These are phyloP conservation scores for Trichoderma asperelloides DNA, from an alignment of 495 filamentous ascomycete species.

Conservation along the genomic window DNA sequence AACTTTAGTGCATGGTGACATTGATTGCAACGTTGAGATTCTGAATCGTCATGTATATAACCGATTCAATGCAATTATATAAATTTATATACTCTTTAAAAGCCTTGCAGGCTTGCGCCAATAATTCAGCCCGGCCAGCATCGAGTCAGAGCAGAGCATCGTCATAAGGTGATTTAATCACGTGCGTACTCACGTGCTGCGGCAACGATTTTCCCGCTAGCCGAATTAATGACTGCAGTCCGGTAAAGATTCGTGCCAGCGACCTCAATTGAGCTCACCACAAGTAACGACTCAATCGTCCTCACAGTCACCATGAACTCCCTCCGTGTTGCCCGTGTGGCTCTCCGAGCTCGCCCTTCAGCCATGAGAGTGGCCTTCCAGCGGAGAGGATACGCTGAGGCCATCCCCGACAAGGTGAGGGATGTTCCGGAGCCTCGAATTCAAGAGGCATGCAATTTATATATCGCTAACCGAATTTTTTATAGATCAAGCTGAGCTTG, in stretches of 20 bases:
- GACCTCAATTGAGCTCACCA: slow-evolving; percentile 21
- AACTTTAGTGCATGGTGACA: too few relatives aligned
- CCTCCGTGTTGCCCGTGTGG: slow-evolving; percentile 79
- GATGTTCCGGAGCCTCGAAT: not conserved
- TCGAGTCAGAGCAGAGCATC: not conserved
- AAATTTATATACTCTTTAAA: too few relatives aligned
- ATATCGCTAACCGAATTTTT: slow-evolving; percentile 15
- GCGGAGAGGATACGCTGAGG: slow-evolving; percentile 89
- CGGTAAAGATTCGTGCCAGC: slow-evolving; percentile 18
- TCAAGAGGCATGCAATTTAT: not conserved
- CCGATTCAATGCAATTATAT: too few relatives aligned
- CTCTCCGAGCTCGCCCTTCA: slow-evolving; percentile 67
- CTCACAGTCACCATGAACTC: slow-evolving; percentile 70
- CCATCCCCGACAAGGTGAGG: slow-evolving; percentile 65
- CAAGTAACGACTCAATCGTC: slow-evolving; percentile 34
- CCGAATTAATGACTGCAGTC: slow-evolving; percentile 7
- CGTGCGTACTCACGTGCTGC: not conserved
- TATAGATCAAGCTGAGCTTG: slow-evolving; percentile 95
- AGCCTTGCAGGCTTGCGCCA: too few relatives aligned
- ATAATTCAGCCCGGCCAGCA: too few relatives aligned
- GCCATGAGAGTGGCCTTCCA: slow-evolving; percentile 59
- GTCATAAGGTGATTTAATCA: not conserved
- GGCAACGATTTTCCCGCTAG: slow-evolving; percentile 12
- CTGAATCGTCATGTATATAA: too few relatives aligned
- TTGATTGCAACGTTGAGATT: too few relatives aligned